Conservation (phyloP, 1,284 basidiomycete species). For the Vanrija sp. region DNA sequence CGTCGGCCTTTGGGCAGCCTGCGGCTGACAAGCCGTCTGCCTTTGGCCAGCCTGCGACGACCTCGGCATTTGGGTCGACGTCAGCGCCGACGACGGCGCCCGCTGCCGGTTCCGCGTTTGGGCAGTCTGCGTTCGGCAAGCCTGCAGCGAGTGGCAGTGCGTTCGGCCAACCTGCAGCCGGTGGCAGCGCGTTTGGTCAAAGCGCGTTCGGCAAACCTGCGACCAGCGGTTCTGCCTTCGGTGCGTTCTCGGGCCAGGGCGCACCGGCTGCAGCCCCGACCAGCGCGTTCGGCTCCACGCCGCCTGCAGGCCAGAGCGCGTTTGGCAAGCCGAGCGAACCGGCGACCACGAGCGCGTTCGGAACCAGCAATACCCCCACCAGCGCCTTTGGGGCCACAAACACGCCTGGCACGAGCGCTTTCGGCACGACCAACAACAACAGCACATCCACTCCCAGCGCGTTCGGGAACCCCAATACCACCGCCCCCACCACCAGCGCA, state of each 20-base stretch:
- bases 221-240: background rate
- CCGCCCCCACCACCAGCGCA: conserved; percentile 7
- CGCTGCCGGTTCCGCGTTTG: conserved; percentile 31
- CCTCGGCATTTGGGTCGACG: too few species aligned
- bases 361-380: conserved; percentile 5
- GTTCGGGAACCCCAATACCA: conserved; percentile 17
- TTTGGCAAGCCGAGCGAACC: conserved; percentile 25
- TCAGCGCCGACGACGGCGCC: background rate
- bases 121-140: conserved; percentile 26
- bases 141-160: conserved; percentile 19
- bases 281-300: background rate
- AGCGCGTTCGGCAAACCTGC: conserved; percentile 35
- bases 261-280: background rate
- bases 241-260: background rate
- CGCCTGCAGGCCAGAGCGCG: conserved; percentile 5
- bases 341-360: conserved; percentile 16
- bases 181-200: conserved; percentile 42
- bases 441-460: conserved; percentile 8
- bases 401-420: conserved; percentile 28
- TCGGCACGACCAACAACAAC: conserved; percentile 28
- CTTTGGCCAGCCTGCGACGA: conserved; percentile 4
- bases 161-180: conserved; percentile 38
- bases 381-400: conserved; percentile 30
- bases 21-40: conserved; percentile 6
- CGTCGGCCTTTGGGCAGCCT: conserved; percentile 43